Base-by-base conservation (phyloP, 352 stramenopile genomes). In the Globisporangium perplexum region DNA sequence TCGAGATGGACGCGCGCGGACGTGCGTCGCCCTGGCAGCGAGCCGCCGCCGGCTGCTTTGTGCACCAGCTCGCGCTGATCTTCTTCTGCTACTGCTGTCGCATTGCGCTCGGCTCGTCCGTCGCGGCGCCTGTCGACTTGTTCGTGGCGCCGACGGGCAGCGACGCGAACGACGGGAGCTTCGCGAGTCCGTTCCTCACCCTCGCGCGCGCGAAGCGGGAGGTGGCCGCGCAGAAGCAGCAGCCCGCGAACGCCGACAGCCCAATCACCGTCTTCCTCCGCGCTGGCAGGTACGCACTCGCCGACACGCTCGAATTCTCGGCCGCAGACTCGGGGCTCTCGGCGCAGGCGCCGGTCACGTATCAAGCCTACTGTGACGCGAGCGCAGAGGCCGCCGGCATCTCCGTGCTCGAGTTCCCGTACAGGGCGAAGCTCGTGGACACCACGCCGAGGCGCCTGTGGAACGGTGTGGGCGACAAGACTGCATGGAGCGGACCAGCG, bases 311-410 rank as follows among this genome's bases (percentile, higher is more conserved):
- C 20, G 76, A 88, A 23, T 80, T 90, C 39, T 62, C 59, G 1
- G 44, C 48, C 1, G 47, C 68, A 14, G 78, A 91, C 63, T 72
- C 68, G 0, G 76, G 78, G 15, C 50, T 47, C 15, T 68, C 68
- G 0, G 36, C 42, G 2, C 35, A 59, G 1, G 57, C 71, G 0
- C 52, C 55, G 1, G 68, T 91, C 48, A 84, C 77, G 35, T 91
- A 88, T 52, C 71, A 88, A 59, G 74, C 81, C 15, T 91, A 79
- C 57, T 91, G 81, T 46, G 64, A 88, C n/a, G 36, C 72, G 18
- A 47, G 33, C 3, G 50, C 63, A 14, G 69, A 77, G 42, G 57
- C 55, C 1, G 63, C 63, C 1, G 60, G 65, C 3, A 69, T 68
- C 7, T 79, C 77, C 0, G 33, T 66, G 0, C 53, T 74, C 20